Percentiles rank a stretch among this genome's conserved stretches.
These are phyloP conservation scores for Candida argentea DNA, from an alignment of 805 yeast species.

Conservation along the genomic window DNA sequence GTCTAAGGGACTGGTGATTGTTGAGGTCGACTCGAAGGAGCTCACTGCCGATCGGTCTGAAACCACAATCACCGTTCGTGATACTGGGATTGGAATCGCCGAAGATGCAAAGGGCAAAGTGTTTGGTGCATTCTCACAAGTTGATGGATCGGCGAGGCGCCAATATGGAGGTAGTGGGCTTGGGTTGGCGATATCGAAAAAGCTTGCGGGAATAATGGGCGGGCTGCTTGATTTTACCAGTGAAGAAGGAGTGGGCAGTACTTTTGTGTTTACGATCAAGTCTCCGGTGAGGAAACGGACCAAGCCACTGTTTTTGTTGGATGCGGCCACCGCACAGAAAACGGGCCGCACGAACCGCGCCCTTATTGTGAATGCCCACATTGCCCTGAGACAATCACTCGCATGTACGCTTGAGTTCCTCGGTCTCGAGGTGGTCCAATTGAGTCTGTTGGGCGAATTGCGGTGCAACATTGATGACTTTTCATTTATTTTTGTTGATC, in stretches of 20 bases:
- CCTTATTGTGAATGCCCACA: conserved; percentile 21
- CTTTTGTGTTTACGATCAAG: conserved; percentile 30
- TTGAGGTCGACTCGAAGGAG: conserved; percentile 22
- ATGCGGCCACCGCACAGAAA: conserved; percentile 4
- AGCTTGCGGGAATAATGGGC: conserved; percentile 38
- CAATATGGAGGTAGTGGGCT: conserved; percentile 45
- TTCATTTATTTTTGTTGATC: conserved; percentile 14
- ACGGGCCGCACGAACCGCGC: conserved; percentile 10
- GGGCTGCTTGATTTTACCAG: conserved; percentile 38
- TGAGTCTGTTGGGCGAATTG: conserved; percentile 10
- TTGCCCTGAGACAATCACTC: conserved; percentile 22
- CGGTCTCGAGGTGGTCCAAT: conserved; percentile 21
- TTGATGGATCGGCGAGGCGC: conserved; percentile 44
- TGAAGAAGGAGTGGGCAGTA: conserved; percentile 36
- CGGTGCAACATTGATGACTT: conserved; percentile 4
- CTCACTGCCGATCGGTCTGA: conserved; percentile 24
- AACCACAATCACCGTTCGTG: conserved; percentile 30
- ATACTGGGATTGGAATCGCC: conserved; percentile 48
- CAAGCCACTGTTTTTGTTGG: conserved; percentile 11
- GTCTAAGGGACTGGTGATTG: conserved; percentile 29
- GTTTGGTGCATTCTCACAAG: conserved; percentile 45
- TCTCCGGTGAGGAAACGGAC: conserved; percentile 16
- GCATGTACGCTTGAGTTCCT: conserved; percentile 21
- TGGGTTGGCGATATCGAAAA: conserved; percentile 39
- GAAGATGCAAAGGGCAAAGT: conserved; percentile 32